Base-by-base conservation (phyloP, 2,329 filamentous ascomycete species). In the Sphaerulina vaccinii region DNA sequence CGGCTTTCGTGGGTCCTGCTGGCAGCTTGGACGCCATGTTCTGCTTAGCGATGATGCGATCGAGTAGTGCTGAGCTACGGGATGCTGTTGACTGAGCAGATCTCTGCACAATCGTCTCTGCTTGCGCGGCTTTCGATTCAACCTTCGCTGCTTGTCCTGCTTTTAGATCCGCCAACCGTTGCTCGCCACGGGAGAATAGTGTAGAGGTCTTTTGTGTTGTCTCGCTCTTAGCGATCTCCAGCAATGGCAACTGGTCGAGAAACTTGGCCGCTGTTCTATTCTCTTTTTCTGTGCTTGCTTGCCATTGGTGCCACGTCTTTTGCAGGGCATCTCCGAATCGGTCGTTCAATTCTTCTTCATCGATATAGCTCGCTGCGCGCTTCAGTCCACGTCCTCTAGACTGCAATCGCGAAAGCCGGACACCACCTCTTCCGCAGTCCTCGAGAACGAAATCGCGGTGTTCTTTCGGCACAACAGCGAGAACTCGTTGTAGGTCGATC, bases 81-180 rank as follows among this genome's bases (percentile, higher is more conserved):
- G 47, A 61, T 24, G 65, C 57, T 11, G 72, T 65, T 16, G 68
- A 64, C 21, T 69, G 65, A 9, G 67, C 65, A 21, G 73, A 70
- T 51, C 71, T 74, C 61, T 27, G 56, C 45, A 27, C 33, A 3
- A 33, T 33, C 6, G 35, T 36, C 42, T 23, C 27, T 16, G 46
- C 41, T 29, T 44, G 40, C 3, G 53, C 24, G 9, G 41, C 22
- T 35, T 38, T 51, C 15, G 38, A 47, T 47, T 37, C 57, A 52
- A 40, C 62, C 62, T 57, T 60, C 1, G 65, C 68, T 58, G 53
- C 55, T 21, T 61, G 55, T 47, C 58, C 60, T 54, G 76, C 81
- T 68, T 85, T 88, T 60, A 91, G 75, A 43, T 86, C 83, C 51
- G 83, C 77, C n/a, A 91, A 75, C 6, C 84, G 80, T 53, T 80